Evolutionary conservation across 176 grass and related monocot genomes (phyloP), one percentile per base, ranked within the genome.

Genomic region (Phoenix dactylifera): DNA sequence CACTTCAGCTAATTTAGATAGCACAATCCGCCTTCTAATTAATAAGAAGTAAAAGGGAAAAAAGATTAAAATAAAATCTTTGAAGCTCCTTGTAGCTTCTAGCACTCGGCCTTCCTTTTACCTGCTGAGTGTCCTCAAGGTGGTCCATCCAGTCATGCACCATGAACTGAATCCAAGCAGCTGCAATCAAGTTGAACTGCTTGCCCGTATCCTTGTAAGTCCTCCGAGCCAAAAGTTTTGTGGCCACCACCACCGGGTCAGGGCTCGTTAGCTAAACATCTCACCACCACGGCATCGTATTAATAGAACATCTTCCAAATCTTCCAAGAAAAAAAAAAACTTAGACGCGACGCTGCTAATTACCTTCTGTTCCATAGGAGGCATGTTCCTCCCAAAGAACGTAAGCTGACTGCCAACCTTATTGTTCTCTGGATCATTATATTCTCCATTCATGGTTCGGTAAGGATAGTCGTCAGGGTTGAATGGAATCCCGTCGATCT

Each of bases 111-210:
- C 57, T 26, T 66, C 18, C 19, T 20, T 66, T 18, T 74, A 76
- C 82, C 82, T 80, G 77, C 49, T 76, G 7, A 44, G 76, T 85
- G 68, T 72, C 82, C 72, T 85, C 82, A 3, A 80, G 63, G 55
- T 85, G 82, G 59, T 85, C 82, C 5, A 85, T 85, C 82, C 82
- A 85, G 63, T 85, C 82, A 72, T 85, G 82, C 58, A 80, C 76
- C 82, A 85, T 85, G 82, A 85, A 85, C 66, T 85, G 82, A 58
- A 85, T 85, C 82, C 82, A 85, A 58, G 82, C 54, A 58, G 77
- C 76, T 23, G 82, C 77, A 51, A 85, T 60, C 67, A 85, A 64
- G 68, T 85, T 85, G 56, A 85, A 85, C 9, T 85, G 82, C 50
- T 85, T 85, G 14, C 72, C 72, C 14, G 82, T 80, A 51, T 85